Evolutionary conservation across 345 rosid species (phyloP).

Genomic region (Iberis pinnata): DNA sequence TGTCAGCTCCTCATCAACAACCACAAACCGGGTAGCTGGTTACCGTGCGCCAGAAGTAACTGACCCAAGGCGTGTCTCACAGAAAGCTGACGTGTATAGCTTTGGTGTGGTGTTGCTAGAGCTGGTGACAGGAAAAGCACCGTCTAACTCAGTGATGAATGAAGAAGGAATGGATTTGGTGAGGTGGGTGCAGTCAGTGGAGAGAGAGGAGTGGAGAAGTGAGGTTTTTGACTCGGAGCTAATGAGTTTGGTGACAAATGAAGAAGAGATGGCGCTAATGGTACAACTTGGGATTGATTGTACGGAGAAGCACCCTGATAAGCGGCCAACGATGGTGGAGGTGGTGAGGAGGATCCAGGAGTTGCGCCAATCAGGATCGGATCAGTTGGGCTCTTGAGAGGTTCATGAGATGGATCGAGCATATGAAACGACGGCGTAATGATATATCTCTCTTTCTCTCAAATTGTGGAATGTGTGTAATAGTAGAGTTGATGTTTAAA

Average conservation of each 20-base stretch:
- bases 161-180: conserved; percentile 96
- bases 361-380: conserved; percentile 33
- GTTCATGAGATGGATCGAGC: neutral
- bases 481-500: conserved; percentile 1
- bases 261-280: conserved; percentile 79
- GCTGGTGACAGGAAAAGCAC: conserved; percentile 83
- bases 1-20: conserved; percentile 56
- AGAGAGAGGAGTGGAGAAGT: conserved; percentile 74
- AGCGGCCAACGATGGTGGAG: conserved; percentile 60
- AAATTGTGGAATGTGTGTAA: no score
- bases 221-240: conserved; percentile 91
- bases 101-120: conserved; percentile 85
- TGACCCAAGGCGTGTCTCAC: conserved; percentile 77
- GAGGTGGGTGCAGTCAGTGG: conserved; percentile 89
- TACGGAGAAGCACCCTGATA: conserved; percentile 73
- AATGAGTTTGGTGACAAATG: conserved; percentile 54
- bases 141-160: conserved; percentile 64
- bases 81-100: conserved; percentile 93
- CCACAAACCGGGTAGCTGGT: conserved; percentile 76
- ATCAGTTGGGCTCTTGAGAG: conserved; percentile 15
- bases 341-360: conserved; percentile 56
- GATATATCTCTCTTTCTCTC: no score
- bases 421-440: conserved; percentile 2
- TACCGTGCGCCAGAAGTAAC: conserved; percentile 96
- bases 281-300: conserved; percentile 85